Base-by-base conservation (phyloP, 139 green algal genomes). In the Desmodesmus armatus region DNA sequence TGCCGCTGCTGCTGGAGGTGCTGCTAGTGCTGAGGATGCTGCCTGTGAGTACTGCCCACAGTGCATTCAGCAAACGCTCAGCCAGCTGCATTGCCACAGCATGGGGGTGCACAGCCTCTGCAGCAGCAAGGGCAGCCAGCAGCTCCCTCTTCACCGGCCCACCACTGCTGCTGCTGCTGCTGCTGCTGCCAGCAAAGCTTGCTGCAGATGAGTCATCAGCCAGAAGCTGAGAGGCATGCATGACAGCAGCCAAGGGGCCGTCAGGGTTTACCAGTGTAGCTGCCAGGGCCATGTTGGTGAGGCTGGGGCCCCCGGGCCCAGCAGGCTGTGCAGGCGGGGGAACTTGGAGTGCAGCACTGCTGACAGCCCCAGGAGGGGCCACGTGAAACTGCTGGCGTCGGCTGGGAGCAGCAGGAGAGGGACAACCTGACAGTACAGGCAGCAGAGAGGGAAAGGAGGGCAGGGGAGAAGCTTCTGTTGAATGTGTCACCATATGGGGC, bases 31-130 rank as follows among this genome's bases (percentile, higher is more conserved):
- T 74, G 35, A 43, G 21, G n/a, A 21, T 74, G 15, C 66, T 5
- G 53, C 76, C 53, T 35, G 55, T 60, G 55, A 82, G 33, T 9
- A 35, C 76, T n/a, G 71, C 76, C 76, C 76, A 82, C 25, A 82
- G 37, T 6, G 11, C 27, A 9, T 37, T 58, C 11, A 82, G 39
- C 15, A 72, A 23, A 3, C 76, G 33, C 23, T 39, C 13, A 40
- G 27, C 44, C 53, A 82, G 33, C 76, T 82, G 76, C 76, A 82
- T 72, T 53, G 55, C 25, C 25, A 58, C 76, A 7, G 76, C 76
- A 37, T 55, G 55, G 9, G 76, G 76, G 17, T 72, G 55, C 3
- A 82, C 55, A 55, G 25, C 53, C 37, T 82, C 76, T 72, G 76
- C 76, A 31, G 76, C 53, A 15, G 29, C 27, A 35, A 82, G 27